phyloP scores from a whole-genome alignment of 805 yeast species.

The Hanseniaspora occidentalis region DNA sequence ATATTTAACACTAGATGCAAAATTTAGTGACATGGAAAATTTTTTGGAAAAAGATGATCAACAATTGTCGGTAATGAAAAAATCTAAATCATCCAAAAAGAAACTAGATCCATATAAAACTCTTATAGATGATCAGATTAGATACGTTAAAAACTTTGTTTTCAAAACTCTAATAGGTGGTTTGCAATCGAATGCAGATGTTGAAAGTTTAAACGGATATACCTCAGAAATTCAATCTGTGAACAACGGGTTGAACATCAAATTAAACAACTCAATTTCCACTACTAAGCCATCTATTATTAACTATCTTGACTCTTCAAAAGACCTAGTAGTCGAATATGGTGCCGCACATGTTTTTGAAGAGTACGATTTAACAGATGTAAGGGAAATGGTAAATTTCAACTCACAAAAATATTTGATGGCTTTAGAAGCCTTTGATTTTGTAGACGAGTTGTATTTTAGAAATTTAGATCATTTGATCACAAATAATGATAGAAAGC shows the following conservation, averaged over 20 bases:
- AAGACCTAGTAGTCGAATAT: slow-evolving; percentile 15
- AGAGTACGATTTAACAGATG: slow-evolving; percentile 10
- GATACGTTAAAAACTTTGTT: slow-evolving; percentile 21
- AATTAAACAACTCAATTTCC: slow-evolving; percentile 22
- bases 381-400: slow-evolving; percentile 22
- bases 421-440: slow-evolving; percentile 45
- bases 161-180: slow-evolving; percentile 32
- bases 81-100: too few species aligned
- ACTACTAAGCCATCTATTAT: slow-evolving; percentile 30
- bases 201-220: slow-evolving; percentile 19
- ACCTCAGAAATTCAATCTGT: slow-evolving; percentile 12
- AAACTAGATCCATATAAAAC: slow-evolving; percentile 1
- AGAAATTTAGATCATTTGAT: slow-evolving; percentile 45
- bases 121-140: slow-evolving; percentile 23
- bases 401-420: slow-evolving; percentile 46
- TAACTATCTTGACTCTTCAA: slow-evolving; percentile 15
- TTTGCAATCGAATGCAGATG: slow-evolving; percentile 10
- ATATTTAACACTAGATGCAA: slow-evolving; percentile 27
- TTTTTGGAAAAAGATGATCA: too few species aligned
- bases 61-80: too few species aligned
- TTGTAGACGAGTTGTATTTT: slow-evolving; percentile 59
- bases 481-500: slow-evolving; percentile 38
- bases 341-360: slow-evolving; percentile 41
- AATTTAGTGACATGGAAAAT: too few species aligned
- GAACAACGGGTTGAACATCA: slow-evolving; percentile 24